Base-by-base conservation (phyloP, 352 stramenopile species). In the Pythium pyrilobum region DNA sequence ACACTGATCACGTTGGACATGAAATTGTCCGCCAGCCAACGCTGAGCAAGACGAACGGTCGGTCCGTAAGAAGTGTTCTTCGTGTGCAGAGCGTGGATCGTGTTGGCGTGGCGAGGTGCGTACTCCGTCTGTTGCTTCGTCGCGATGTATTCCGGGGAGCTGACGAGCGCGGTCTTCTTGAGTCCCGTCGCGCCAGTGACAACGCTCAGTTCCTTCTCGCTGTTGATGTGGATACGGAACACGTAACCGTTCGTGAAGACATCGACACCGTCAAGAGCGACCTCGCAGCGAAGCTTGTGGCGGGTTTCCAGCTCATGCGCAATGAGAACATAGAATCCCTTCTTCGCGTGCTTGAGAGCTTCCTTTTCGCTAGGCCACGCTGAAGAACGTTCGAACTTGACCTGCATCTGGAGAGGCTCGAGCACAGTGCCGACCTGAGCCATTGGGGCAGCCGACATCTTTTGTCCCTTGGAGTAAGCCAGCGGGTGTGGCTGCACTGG, bases 251-350 rank as follows among this genome's bases (percentile, higher is more conserved):
- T 74, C 16, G 79, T 64, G 33, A 96, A 83, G 2, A 96, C 78
- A 50, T 96, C 87, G 8, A 96, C 64, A 44, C 74, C 69, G 47
- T 92, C 70, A 21, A 69, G 68, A 2, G 75, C 77, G n/a, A 89
- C 74, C 21, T 90, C 83, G n/a, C 80, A 91, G 16, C 77, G 77
- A 1, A 89, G 46, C 16, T 77, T 62, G 25, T 77, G 65, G 18
- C 66, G 66, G 4, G 77, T 79, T 38, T 90, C 75, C 0, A 96
- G 67, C 49, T 93, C 79, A 37, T 96, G 72, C 1, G 75, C 82
- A 24, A 96, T 77, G 34, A 96, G 77, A 13, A 96, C 82, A 65
- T 95, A 96, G 59, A 96, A 96, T 1, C 84, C 87, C 5, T 81
- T 89, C 67, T 96, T 96, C 5, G 81, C 83, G 46, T 94, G 77